Conservation (phyloP, 2,329 filamentous ascomycete species). For the Sphaerulina musiva region DNA sequence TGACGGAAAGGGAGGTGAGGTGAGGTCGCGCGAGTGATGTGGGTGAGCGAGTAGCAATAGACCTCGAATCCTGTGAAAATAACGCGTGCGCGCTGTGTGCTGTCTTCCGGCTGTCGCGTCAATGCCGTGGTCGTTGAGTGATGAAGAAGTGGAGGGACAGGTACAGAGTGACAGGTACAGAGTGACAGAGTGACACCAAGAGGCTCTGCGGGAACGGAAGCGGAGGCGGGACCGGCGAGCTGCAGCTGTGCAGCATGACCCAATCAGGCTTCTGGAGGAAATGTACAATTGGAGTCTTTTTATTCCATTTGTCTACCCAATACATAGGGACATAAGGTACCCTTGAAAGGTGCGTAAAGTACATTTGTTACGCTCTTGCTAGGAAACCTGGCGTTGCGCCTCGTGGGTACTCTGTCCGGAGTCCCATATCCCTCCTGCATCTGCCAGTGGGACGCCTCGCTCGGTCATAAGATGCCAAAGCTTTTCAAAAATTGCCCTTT, state of each 20-base stretch:
- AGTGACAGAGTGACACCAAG: too few relatives aligned
- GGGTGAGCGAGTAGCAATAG: not conserved
- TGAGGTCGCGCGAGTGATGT: not conserved
- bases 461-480: constrained; percentile 16
- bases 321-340: not conserved
- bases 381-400: constrained; percentile 11
- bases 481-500: constrained; percentile 7
- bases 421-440: not conserved
- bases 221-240: too few relatives aligned
- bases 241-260: too few relatives aligned
- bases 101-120: too few relatives aligned
- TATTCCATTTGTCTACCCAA: not conserved
- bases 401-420: constrained; percentile 4
- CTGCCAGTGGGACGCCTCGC: constrained; percentile 8
- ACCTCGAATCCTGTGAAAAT: too few relatives aligned
- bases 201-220: too few relatives aligned
- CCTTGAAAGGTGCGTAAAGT: not conserved
- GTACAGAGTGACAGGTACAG: too few relatives aligned
- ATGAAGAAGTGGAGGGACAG: too few relatives aligned
- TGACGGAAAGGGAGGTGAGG: constrained; percentile 4
- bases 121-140: too few relatives aligned
- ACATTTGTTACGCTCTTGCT: constrained; percentile 1
- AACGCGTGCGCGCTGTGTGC: too few relatives aligned
- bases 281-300: not conserved
- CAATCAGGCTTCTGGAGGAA: too few relatives aligned